Base-by-base conservation (phyloP, 2,329 filamentous ascomycete species). In the Aspergillus flavus region DNA sequence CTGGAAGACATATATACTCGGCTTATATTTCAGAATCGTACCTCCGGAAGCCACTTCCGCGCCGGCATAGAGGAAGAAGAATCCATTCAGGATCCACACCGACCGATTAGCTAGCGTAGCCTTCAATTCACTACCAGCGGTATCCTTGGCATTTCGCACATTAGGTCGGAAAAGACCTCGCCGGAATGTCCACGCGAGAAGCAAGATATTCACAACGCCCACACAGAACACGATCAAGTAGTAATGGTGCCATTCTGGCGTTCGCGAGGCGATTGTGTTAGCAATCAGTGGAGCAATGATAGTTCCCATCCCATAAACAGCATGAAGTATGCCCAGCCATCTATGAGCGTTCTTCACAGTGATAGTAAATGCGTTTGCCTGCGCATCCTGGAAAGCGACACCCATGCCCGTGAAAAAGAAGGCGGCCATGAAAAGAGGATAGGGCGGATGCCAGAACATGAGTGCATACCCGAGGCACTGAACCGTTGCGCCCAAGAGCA, bases 11-110 rank as follows among this genome's bases (percentile, higher is more conserved):
- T 26, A 14, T 36, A 10, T 4, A 41, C 52, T 55, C 43, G 43
- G 12, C 2, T 7, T 32, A 30, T 30, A 10, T 19, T 19, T 3
- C 11, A 16, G 50, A 6, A 16, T 30, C 60, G 4, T 66, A 71
- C 69, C 69, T n/a, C 69, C 69, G 45, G 66, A 65, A 30, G 65
- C 69, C 32, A 71, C 69, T 48, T 71, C 69, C 19, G 67, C 67
- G 12, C 69, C 69, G 16, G 65, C 65, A 62, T 71, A 71, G 41
- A 71, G 63, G 50, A 71, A 69, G 61, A 70, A 71, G 39, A 71
- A 71, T 16, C 66, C 66, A 36, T 70, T 70, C 36, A 71, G 59
- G 39, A 70, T 66, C 69, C 69, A 71, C 16, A 71, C 66, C 9
- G 65, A 54, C 45, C 60, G 64, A 56, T 67, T 68, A 2, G 61